Evolutionary conservation across 164 flowering plant genomes (phyloP).

Genomic region (Brasenia schreberi): DNA sequence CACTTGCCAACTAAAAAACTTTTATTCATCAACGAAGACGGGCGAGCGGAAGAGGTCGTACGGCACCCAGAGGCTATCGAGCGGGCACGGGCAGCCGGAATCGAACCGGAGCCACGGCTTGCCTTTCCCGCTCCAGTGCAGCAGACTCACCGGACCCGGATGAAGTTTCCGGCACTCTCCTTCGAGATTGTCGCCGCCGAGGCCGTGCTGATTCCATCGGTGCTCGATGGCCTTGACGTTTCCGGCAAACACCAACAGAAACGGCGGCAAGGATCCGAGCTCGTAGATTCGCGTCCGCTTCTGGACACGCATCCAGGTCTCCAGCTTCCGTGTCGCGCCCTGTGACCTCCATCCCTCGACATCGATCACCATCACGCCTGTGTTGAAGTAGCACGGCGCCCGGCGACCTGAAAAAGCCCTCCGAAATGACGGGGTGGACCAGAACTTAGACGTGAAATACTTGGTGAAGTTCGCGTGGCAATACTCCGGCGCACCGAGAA

Average conservation of each 20-base stretch:
- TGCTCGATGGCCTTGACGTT: constrained; percentile 13
- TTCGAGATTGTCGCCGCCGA: constrained; percentile 11
- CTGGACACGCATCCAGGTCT: constrained; percentile 35
- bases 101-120: constrained; percentile 13
- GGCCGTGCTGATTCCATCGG: constrained; percentile 15
- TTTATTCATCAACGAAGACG: constrained; percentile 1
- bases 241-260: constrained; percentile 13
- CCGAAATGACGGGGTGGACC: constrained; percentile 22
- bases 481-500: constrained; percentile 49
- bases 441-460: constrained; percentile 36
- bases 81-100: constrained; percentile 9
- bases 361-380: constrained; percentile 41
- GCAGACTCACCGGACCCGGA: constrained; percentile 13
- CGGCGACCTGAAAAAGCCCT: constrained; percentile 22
- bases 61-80: constrained; percentile 13
- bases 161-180: constrained; percentile 12
- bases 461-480: constrained; percentile 50
- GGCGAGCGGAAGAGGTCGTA: constrained; percentile 9
- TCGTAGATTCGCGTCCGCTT: constrained; percentile 71
- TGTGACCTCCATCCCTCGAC: constrained; percentile 24
- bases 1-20: background rate
- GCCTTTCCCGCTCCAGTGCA: constrained; percentile 18
- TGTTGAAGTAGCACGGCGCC: constrained; percentile 26
- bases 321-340: constrained; percentile 23
- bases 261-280: constrained; percentile 13